phyloP scores from a whole-genome alignment of 306 rosid species.

The Vigna hirtella region DNA sequence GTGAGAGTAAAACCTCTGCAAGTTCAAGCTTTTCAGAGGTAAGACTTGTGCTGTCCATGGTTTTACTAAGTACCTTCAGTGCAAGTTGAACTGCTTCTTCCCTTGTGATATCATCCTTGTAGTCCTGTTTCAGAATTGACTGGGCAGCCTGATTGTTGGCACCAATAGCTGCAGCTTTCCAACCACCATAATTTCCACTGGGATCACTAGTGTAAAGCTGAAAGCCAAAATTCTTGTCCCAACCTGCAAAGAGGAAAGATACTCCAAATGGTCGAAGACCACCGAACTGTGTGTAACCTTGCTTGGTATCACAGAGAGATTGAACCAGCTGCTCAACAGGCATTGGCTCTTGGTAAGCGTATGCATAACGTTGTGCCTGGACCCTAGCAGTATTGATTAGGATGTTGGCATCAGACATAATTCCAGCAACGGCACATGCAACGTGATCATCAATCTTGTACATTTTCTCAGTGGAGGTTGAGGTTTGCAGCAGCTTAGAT shows the following conservation, averaged over 20 bases:
- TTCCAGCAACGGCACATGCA: conserved; percentile 63
- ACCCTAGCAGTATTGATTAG: conserved; percentile 60
- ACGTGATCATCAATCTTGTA: conserved; percentile 65
- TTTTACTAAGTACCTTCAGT: conserved; percentile 56
- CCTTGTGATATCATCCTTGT: conserved; percentile 62
- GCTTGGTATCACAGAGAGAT: conserved; percentile 63
- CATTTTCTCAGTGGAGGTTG: conserved; percentile 63
- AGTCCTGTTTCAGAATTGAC: conserved; percentile 62
- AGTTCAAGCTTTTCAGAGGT: conserved; percentile 63
- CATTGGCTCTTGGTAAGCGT: conserved; percentile 61
- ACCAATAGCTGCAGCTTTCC: conserved; percentile 64
- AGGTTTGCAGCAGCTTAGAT: conserved; percentile 63
- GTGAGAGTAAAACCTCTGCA: conserved; percentile 59
- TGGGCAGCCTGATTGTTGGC: conserved; percentile 66
- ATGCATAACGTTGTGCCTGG: conserved; percentile 62
- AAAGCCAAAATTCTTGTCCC: conserved; percentile 64
- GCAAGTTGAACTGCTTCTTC: conserved; percentile 66
- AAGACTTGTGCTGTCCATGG: conserved; percentile 63
- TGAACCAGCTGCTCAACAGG: conserved; percentile 65
- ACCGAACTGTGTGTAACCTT: conserved; percentile 61
- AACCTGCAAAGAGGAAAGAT: conserved; percentile 61
- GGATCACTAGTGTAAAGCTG: conserved; percentile 65
- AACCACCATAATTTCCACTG: conserved; percentile 65
- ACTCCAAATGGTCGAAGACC: conserved; percentile 64
- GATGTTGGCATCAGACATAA: conserved; percentile 65